phyloP scores from a whole-genome alignment of 2,329 filamentous ascomycete genomes.

The Pseudocercospora macadamiae region DNA sequence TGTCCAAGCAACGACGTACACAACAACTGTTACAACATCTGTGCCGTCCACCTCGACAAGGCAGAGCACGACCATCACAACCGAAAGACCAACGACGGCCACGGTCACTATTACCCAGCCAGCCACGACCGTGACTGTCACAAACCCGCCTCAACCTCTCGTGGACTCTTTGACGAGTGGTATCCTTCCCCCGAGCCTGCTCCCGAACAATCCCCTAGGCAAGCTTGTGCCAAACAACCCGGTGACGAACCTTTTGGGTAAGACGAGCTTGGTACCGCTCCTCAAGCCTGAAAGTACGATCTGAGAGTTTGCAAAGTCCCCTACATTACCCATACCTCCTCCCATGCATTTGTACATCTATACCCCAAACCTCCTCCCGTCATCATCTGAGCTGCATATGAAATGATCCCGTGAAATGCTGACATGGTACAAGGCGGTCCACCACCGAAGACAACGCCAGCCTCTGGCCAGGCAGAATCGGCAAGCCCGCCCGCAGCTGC shows the following conservation, averaged over 20 bases:
- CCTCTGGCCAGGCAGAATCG: background rate
- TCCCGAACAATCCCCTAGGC: background rate
- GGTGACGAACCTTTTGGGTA: too few species aligned
- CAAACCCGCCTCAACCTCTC: background rate
- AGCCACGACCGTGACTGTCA: background rate
- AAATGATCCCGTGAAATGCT: background rate
- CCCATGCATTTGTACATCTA: too few species aligned
- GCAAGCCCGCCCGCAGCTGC: background rate
- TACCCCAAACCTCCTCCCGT: too few species aligned
- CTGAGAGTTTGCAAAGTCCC: background rate
- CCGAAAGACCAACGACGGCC: background rate
- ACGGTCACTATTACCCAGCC: background rate
- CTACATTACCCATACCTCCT: too few species aligned
- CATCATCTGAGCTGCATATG: too few species aligned
- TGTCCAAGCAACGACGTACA: constrained; percentile 4
- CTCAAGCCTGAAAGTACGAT: background rate
- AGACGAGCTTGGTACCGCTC: background rate
- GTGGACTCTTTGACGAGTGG: background rate
- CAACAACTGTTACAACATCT: background rate
- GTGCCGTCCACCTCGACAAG: background rate
- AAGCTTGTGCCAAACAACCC: background rate
- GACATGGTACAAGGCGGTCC: background rate
- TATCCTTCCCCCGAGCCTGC: background rate
- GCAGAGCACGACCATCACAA: background rate
- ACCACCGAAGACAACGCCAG: background rate